phyloP scores from a whole-genome alignment of 371 early-diverging fungal species.

The Mucor indicus region DNA sequence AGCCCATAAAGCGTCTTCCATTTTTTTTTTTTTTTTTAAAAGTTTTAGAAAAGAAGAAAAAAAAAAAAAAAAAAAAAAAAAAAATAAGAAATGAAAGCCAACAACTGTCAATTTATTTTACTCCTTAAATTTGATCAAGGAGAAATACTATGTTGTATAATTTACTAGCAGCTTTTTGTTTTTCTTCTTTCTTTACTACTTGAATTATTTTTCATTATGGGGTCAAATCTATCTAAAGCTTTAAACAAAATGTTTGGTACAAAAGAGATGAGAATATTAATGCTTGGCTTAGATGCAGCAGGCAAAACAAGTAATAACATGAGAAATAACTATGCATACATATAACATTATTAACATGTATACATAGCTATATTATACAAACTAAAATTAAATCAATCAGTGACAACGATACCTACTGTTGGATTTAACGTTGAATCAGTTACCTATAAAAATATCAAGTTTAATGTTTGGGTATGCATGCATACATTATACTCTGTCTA shows the following conservation, averaged over 20 bases:
- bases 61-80: not conserved
- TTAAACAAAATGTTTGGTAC: slow-evolving; percentile 70
- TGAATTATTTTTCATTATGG: not conserved
- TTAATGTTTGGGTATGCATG: slow-evolving; percentile 74
- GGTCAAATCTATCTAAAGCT: slow-evolving; percentile 55
- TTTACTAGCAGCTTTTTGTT: not conserved
- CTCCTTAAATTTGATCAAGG: not conserved
- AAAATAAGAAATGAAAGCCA: not conserved
- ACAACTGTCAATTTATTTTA: not conserved
- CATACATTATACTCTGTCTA: not conserved
- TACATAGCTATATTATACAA: slow-evolving; percentile 80
- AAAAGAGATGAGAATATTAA: slow-evolving; percentile 86
- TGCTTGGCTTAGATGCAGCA: slow-evolving; percentile 92
- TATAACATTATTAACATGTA: too few species aligned
- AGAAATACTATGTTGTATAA: too few species aligned
- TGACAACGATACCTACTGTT: slow-evolving; percentile 86
- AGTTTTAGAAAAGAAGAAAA: not conserved
- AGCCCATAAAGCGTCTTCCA: slow-evolving; percentile 39
- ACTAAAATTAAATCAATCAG: slow-evolving; percentile 81
- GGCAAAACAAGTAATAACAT: slow-evolving; percentile 95
- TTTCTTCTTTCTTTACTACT: slow-evolving; percentile 1
- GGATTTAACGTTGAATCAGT: slow-evolving; percentile 88
- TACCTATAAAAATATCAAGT: slow-evolving; percentile 86
- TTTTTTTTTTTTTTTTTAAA: slow-evolving; percentile 1
- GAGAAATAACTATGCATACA: too few species aligned